Base-by-base conservation (phyloP, 495 filamentous ascomycete species). In the Beverwykella pulmonaria region DNA sequence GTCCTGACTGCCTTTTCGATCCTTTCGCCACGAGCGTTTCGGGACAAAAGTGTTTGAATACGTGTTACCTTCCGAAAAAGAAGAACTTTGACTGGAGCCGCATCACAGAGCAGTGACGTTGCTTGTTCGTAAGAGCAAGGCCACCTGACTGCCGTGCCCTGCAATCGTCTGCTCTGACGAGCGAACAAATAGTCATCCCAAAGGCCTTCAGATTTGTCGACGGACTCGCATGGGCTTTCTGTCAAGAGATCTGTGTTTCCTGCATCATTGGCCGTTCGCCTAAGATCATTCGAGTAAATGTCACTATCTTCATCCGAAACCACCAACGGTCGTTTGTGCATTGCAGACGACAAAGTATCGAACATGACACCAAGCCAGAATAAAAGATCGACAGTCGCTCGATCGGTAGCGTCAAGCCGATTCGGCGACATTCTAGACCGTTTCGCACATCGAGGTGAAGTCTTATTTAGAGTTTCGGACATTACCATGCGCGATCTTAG, bases 351-450 rank as follows among this genome's bases (percentile, higher is more conserved):
- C 19, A 80, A 60, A 0, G 80, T 83, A 56, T 83, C 81, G 53
- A 82, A 81, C 80, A 82, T 83, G n/a, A 83, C 67, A 0, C 75
- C 79, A 17, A 83, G 73, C 81, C 81, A 83, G 54, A 76, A 80
- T n/a, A 83, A 65, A 10, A 80, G 75, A 49, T 75, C 72, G 6
- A 82, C 67, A 0, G 80, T 82, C 26, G 70, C 65, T 44, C 74
- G 74, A 48, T 82, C 71, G 22, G 76, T 76, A 12, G 59, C 22
- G 23, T 59, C 73, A n/a, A 68, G 36, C 17, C 72, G 62, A 64
- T 65, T 59, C 22, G 36, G 12, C 1, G 47, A 46, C 7, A 8
- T 14, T 15, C 26, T 41, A 19, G 20, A 46, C 19, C 50, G 53
- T 47, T 61, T 61, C 19, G 3, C 23, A 20, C 47, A 59, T 34